phyloP scores from a whole-genome alignment of 2,329 filamentous ascomycete genomes.

The Colletotrichum sp. region DNA sequence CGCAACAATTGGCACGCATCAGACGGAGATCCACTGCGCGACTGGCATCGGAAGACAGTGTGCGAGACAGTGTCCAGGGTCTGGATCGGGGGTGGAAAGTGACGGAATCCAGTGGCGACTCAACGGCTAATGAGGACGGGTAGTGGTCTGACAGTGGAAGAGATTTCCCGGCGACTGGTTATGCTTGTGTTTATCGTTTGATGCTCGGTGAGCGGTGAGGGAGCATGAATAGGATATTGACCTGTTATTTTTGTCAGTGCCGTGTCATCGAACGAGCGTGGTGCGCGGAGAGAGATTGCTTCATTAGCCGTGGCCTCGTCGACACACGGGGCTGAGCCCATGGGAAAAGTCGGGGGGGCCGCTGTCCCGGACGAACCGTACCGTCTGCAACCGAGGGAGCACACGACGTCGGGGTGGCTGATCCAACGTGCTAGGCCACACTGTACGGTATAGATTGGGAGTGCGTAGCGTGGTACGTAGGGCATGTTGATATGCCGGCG shows the following conservation, averaged over 20 bases:
- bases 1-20: not conserved
- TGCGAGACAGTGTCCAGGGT: not conserved
- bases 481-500: not conserved
- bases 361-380: not conserved
- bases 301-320: not conserved
- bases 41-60: constrained; percentile 1
- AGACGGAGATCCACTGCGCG: not conserved
- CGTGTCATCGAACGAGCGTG: not conserved
- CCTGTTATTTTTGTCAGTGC: not conserved
- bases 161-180: not conserved
- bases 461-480: not conserved
- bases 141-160: not conserved
- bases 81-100: not conserved
- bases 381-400: not conserved
- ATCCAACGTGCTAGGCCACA: not conserved
- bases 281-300: constrained; percentile 4
- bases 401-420: not conserved
- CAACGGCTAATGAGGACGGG: not conserved
- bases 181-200: not conserved
- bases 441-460: not conserved
- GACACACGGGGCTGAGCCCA: not conserved
- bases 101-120: not conserved
- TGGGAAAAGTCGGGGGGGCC: not conserved
- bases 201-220: not conserved
- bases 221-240: not conserved